A percentile compares a stretch with the other conserved stretches of the same genome.
phyloP scores from a whole-genome alignment of 306 rosid genomes.

The Castanea crenata region DNA sequence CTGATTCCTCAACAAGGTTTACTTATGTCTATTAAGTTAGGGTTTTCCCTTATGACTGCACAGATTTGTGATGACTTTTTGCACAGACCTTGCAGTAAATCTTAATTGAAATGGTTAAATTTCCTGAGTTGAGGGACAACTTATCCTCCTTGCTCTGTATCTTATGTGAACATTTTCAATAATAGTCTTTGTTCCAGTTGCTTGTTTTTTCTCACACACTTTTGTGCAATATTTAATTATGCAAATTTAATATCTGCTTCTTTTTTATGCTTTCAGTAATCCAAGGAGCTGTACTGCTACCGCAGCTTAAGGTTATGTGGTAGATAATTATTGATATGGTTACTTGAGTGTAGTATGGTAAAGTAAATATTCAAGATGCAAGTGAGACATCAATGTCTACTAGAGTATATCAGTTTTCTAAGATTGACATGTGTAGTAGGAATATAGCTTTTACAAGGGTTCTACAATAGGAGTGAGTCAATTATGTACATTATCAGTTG shows the following conservation, averaged over 20 bases:
- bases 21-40: background rate
- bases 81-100: background rate
- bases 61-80: background rate
- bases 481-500: no score
- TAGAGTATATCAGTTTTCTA: background rate
- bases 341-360: background rate
- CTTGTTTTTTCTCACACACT: background rate
- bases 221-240: background rate
- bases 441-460: background rate
- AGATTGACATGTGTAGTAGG: background rate
- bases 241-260: background rate
- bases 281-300: conserved; percentile 66
- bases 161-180: background rate
- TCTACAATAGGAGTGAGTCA: background rate
- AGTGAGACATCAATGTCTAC: background rate
- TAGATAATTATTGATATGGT: background rate
- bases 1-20: background rate
- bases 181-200: background rate
- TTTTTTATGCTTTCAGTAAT: conserved; percentile 40
- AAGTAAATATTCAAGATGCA: background rate
- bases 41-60: background rate
- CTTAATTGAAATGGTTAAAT: background rate
- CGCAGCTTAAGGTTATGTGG: no score
- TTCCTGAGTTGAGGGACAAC: background rate
- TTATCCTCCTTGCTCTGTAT: background rate